phyloP scores from a whole-genome alignment of 768 basidiomycete species.

The Mycena epipterygia region DNA sequence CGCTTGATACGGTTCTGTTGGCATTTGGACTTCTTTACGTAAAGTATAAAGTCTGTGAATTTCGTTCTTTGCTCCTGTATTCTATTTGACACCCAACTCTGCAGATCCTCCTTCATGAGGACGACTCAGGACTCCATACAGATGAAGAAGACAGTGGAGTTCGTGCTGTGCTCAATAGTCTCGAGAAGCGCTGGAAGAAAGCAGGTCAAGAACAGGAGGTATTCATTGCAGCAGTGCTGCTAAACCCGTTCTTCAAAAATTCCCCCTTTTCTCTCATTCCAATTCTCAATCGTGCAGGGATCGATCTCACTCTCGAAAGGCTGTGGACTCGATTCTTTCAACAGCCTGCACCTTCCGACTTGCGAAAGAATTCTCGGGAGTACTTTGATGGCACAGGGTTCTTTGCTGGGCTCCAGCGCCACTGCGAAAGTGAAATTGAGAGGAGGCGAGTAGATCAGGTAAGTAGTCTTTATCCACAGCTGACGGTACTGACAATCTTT shows the following conservation, averaged over 20 bases:
- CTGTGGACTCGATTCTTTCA: conserved; percentile 35
- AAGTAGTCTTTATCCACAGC: background rate
- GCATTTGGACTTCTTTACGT: conserved; percentile 33
- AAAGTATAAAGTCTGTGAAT: conserved; percentile 11
- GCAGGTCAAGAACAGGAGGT: conserved; percentile 43
- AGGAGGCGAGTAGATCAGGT: background rate
- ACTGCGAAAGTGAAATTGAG: too few relatives aligned
- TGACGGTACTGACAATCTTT: background rate
- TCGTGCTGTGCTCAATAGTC: conserved; percentile 26
- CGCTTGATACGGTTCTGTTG: conserved; percentile 20
- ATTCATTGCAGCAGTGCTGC: conserved; percentile 46
- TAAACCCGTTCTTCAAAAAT: conserved; percentile 42
- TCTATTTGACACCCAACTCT: too few relatives aligned
- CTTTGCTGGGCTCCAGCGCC: background rate
- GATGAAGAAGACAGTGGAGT: too few relatives aligned
- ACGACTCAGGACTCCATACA: too few relatives aligned
- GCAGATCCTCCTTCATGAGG: too few relatives aligned
- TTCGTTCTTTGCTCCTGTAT: too few relatives aligned
- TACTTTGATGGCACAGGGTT: conserved; percentile 12
- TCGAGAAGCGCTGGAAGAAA: conserved; percentile 45
- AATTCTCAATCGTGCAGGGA: conserved; percentile 32
- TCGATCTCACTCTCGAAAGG: conserved; percentile 20
- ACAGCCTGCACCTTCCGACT: too few relatives aligned
- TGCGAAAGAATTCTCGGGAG: too few relatives aligned
- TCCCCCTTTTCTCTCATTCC: conserved; percentile 31